Evolutionary conservation across 2,329 filamentous ascomycete species (phyloP).

Genomic region (Lecanicillium sp.): DNA sequence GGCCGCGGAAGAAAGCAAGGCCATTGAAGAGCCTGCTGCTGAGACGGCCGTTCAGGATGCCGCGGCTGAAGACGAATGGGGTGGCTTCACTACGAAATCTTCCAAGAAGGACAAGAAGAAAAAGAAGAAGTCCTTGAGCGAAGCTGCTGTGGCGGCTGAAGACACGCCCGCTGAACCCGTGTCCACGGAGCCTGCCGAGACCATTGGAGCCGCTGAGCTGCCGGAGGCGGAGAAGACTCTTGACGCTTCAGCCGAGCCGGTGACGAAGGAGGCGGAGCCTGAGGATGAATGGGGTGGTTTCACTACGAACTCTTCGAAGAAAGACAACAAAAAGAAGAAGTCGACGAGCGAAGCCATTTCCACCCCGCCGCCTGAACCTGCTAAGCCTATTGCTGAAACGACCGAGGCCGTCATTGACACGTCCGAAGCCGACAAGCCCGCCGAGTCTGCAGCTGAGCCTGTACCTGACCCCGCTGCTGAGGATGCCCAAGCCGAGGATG

Average conservation of each 20-base stretch:
- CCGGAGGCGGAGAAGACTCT: neutral
- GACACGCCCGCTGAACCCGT: neutral
- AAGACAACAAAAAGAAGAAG: slow-evolving; percentile 19
- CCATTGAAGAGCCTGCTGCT: slow-evolving; percentile 5
- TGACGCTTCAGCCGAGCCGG: slow-evolving; percentile 14
- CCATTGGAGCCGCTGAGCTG: slow-evolving; percentile 1
- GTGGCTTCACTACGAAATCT: neutral
- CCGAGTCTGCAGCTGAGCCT: neutral
- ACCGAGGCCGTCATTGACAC: too few relatives aligned
- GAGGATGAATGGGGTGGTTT: neutral
- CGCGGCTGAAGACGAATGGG: neutral
- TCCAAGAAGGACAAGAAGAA: slow-evolving; percentile 28
- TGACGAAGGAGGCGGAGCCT: slow-evolving; percentile 15
- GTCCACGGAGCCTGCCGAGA: neutral
- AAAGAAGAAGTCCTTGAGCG: slow-evolving; percentile 22
- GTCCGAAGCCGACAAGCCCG: neutral
- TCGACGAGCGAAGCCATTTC: neutral
- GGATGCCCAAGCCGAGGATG: slow-evolving; percentile 20
- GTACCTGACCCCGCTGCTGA: neutral
- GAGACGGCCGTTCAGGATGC: neutral
- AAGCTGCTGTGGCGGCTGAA: slow-evolving; percentile 2
- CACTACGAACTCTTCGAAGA: slow-evolving; percentile 14
- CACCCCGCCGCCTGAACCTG: too few relatives aligned
- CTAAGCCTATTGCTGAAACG: neutral
- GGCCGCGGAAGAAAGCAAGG: neutral